Evolutionary conservation across 768 basidiomycete genomes (phyloP), one percentile per base, ranked within the genome.

Genomic region (Russula vinacea): DNA sequence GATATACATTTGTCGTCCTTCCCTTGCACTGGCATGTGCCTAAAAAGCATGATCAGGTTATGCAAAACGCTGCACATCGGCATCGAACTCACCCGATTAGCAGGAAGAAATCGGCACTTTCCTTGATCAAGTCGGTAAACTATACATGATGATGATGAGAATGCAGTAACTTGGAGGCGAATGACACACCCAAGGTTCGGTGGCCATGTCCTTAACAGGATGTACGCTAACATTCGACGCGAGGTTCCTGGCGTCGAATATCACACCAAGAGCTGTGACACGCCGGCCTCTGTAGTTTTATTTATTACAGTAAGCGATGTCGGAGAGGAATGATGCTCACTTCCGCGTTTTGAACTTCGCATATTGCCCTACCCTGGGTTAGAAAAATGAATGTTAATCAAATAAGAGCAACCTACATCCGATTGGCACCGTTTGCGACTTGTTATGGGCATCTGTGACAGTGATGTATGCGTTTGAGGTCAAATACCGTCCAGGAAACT

Each of bases 401-500:
- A 22, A 22, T n/a, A 45, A 10, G 3, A 14, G 32, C 33, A 37
- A 71, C 78, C 60, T 62, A 79, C 79, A 75, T 22, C 83, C 83
- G 39, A 83, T 73, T 0, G 82, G 80, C 1, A 80, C 75, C 50
- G 73, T 79, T 62, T 74, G 71, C 1, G 64, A 66, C 29, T 75
- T 62, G 13, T 76, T 78, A 16, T 73, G 62, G 49, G 75, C 69
- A 68, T 82, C 80, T 19, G 79, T 66, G 9, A 89, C 71, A 2
- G 91, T 92, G 71, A 96, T 90, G 75, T 95, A 90, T 62, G 84
- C 89, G 70, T 96, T 96, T 2, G 87, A 90, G 1, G 91, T 85
- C 51, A 97, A 76, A 73, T 93, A 95, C 50, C 86, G 80, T 5
- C 89, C 91, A 8, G 83, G 78, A 74, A 86, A 80, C 52, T 83